Percentiles rank a stretch among this genome's conserved stretches.
Conservation (phyloP, 768 basidiomycete genomes). For the Chalciporus sphaerocephalus region DNA sequence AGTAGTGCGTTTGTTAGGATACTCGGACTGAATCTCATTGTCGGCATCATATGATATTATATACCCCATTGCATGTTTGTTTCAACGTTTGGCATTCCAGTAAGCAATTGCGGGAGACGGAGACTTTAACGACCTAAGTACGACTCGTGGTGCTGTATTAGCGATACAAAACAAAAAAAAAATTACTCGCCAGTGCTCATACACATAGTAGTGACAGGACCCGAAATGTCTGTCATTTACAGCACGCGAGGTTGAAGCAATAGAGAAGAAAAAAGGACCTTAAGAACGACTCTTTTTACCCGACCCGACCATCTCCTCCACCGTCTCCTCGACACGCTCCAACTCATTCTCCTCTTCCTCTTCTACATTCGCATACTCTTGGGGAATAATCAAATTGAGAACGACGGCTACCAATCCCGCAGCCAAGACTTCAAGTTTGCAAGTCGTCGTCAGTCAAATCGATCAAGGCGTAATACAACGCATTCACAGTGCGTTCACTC, state of each 20-base stretch:
- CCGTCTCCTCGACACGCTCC: constrained; percentile 15
- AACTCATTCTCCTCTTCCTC: constrained; percentile 21
- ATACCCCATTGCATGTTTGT: constrained; percentile 8
- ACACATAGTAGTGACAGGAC: too few relatives aligned
- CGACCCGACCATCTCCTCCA: constrained; percentile 25
- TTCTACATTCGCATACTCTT: constrained; percentile 21
- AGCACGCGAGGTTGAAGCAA: too few relatives aligned
- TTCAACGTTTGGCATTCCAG: neutral
- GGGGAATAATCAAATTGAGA: constrained; percentile 55
- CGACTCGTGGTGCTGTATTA: too few relatives aligned
- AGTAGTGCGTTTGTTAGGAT: neutral
- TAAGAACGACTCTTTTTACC: neutral
- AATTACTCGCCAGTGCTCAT: too few relatives aligned
- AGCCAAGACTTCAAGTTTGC: constrained; percentile 44
- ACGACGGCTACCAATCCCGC: constrained; percentile 55
- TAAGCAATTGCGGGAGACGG: too few relatives aligned
- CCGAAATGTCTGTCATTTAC: too few relatives aligned
- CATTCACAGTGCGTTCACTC: constrained; percentile 34
- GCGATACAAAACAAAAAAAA: too few relatives aligned
- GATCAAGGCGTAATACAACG: neutral
- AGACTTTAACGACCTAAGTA: neutral
- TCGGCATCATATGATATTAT: constrained; percentile 5
- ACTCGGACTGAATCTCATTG: constrained; percentile 8
- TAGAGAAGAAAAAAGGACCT: neutral
- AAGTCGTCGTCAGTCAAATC: neutral